Evolutionary conservation across 495 filamentous ascomycete species (phyloP).

Genomic region (Trichoderma erinaceum): DNA sequence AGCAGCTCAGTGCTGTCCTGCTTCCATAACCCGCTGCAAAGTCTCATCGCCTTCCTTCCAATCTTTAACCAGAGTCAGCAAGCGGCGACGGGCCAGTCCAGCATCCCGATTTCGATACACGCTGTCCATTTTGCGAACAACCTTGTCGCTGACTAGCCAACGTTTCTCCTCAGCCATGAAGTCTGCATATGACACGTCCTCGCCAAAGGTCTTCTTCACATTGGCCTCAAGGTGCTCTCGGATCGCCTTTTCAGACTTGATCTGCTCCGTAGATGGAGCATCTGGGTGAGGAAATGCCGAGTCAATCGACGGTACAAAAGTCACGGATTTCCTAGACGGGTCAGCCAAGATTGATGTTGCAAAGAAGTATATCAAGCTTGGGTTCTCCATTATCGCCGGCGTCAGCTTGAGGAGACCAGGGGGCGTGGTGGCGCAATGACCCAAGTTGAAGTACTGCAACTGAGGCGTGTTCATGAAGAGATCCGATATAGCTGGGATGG

Average conservation of each 20-base stretch:
- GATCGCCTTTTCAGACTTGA: constrained; percentile 10
- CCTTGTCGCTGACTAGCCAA: constrained; percentile 30
- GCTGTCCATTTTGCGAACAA: constrained; percentile 35
- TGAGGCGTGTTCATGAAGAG: constrained; percentile 16
- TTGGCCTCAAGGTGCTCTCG: constrained; percentile 22
- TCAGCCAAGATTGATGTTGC: constrained; percentile 17
- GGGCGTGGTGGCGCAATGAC: constrained; percentile 19
- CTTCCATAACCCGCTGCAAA: constrained; percentile 16
- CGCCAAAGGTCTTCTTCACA: constrained; percentile 21
- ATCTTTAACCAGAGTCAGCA: constrained; percentile 25
- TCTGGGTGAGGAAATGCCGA: not conserved
- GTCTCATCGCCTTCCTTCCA: constrained; percentile 23
- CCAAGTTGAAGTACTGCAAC: constrained; percentile 25
- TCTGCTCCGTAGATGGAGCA: constrained; percentile 1
- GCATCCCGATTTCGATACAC: constrained; percentile 38
- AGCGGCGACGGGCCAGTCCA: constrained; percentile 27
- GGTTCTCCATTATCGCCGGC: not conserved
- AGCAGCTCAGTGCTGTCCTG: not conserved
- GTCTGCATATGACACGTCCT: constrained; percentile 22
- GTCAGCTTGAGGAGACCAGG: constrained; percentile 18
- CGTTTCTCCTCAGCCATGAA: constrained; percentile 27
- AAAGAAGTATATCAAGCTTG: constrained; percentile 19
- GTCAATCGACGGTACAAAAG: not conserved
- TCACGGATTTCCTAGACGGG: not conserved
- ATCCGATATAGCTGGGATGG: constrained; percentile 15